phyloP scores from a whole-genome alignment of 2,329 filamentous ascomycete genomes.

The Botrytis pseudocinerea region DNA sequence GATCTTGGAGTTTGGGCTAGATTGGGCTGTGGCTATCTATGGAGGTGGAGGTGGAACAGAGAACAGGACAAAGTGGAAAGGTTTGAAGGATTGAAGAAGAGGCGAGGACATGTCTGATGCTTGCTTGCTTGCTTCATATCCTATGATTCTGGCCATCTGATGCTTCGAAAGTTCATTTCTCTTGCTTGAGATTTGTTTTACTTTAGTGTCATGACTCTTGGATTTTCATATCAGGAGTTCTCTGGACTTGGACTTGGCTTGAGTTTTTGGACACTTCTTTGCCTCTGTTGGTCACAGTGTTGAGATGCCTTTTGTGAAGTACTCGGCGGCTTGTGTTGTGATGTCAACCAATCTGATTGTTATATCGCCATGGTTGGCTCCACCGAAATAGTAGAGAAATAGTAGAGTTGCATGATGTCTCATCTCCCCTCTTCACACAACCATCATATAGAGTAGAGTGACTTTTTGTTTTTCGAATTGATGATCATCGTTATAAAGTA shows the following conservation, averaged over 20 bases:
- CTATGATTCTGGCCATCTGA: not conserved
- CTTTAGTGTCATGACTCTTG: not conserved
- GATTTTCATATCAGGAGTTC: not conserved
- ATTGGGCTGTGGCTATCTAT: not conserved
- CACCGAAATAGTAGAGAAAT: no score
- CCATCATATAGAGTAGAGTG: not conserved
- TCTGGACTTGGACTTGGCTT: not conserved
- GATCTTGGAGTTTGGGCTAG: not conserved
- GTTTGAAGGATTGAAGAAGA: not conserved
- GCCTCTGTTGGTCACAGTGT: not conserved
- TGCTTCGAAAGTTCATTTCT: no score
- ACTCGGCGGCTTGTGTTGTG: not conserved
- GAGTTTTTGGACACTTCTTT: not conserved
- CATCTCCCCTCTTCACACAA: not conserved
- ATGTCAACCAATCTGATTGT: not conserved
- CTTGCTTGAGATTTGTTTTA: not conserved
- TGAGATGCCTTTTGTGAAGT: not conserved
- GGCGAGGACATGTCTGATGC: not conserved
- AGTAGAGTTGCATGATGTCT: not conserved
- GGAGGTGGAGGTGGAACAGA: not conserved
- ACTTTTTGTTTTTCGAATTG: conserved; percentile 19
- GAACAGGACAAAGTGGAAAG: not conserved
- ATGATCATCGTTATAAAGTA: conserved; percentile 21
- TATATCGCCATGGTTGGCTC: not conserved
- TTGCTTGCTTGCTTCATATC: not conserved